These are phyloP conservation scores for Penicillium robsamsonii DNA, from an alignment of 495 filamentous ascomycete species.

Conservation along the genomic window DNA sequence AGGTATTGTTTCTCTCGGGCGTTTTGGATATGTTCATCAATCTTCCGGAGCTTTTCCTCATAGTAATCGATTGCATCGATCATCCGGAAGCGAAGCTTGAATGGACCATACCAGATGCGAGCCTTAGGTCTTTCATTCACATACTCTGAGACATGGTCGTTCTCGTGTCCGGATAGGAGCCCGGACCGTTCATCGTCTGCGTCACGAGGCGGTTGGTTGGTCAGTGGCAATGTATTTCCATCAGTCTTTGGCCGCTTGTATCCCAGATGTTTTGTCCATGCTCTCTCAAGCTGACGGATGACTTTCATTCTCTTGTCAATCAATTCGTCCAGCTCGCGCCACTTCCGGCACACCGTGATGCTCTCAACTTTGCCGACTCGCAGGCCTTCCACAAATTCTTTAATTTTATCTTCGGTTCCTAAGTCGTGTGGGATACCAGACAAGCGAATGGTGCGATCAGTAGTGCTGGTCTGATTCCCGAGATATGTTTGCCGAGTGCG, in stretches of 20 bases:
- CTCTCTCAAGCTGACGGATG: constrained; percentile 75
- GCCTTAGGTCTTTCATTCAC: constrained; percentile 59
- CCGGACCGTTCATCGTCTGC: constrained; percentile 49
- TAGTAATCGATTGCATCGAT: constrained; percentile 94
- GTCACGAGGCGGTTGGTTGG: constrained; percentile 43
- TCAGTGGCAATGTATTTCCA: constrained; percentile 50
- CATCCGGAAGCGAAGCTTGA: constrained; percentile 66
- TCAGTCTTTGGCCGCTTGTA: constrained; percentile 48
- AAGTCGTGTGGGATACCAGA: constrained; percentile 84
- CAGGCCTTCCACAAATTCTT: constrained; percentile 80
- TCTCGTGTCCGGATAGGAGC: constrained; percentile 50
- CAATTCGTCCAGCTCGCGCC: constrained; percentile 76
- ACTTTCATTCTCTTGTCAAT: constrained; percentile 64
- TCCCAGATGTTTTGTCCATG: constrained; percentile 72
- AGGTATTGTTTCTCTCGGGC: constrained; percentile 74
- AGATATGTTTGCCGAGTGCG: constrained; percentile 85
- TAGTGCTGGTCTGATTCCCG: constrained; percentile 87
- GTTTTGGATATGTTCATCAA: constrained; percentile 72
- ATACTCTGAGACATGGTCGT: constrained; percentile 39
- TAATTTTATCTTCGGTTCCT: constrained; percentile 77
- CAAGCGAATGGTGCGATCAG: constrained; percentile 87
- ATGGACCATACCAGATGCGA: constrained; percentile 76
- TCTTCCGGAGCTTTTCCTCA: constrained; percentile 74
- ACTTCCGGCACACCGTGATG: constrained; percentile 83
- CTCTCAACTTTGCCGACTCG: constrained; percentile 91